Conservation (phyloP, 2,329 filamentous ascomycete species). For the Drechslerella coelobrocha region DNA sequence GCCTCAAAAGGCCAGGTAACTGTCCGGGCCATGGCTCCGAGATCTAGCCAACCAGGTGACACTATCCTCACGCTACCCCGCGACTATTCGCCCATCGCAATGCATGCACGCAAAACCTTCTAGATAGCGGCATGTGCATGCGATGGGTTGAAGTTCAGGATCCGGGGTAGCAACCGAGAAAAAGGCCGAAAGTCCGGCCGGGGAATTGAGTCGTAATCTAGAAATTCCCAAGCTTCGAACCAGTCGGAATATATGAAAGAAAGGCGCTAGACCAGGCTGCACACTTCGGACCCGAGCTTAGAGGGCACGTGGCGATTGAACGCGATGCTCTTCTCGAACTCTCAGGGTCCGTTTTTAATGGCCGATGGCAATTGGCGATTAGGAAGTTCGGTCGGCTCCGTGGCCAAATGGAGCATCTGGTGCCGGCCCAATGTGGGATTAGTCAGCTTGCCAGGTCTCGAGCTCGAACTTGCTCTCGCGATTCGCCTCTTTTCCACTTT, state of each 20-base stretch:
- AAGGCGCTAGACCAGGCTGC: neutral
- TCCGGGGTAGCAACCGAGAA: slow-evolving; percentile 29
- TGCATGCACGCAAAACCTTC: neutral
- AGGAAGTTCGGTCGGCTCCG: too few species aligned
- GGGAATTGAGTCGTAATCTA: too few species aligned
- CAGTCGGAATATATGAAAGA: neutral
- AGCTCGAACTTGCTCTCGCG: too few species aligned
- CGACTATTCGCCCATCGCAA: slow-evolving; percentile 2
- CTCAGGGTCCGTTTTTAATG: neutral
- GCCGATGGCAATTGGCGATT: too few species aligned
- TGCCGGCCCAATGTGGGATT: neutral
- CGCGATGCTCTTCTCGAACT: neutral
- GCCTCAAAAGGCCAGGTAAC: neutral
- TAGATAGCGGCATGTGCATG: neutral
- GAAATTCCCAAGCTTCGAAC: too few species aligned
- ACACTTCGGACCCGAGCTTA: neutral
- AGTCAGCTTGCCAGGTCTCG: neutral
- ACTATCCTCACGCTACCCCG: slow-evolving; percentile 5
- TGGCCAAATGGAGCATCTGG: neutral
- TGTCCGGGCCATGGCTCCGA: neutral
- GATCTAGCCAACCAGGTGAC: neutral
- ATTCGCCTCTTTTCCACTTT: too few species aligned
- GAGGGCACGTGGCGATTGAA: neutral
- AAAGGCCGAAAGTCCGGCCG: slow-evolving; percentile 29
- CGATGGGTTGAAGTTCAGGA: neutral